A percentile compares a stretch with the other conserved stretches of the same genome.
Evolutionary conservation across 805 yeast species (phyloP).

Genomic region (Saccharomyces mikatae): DNA sequence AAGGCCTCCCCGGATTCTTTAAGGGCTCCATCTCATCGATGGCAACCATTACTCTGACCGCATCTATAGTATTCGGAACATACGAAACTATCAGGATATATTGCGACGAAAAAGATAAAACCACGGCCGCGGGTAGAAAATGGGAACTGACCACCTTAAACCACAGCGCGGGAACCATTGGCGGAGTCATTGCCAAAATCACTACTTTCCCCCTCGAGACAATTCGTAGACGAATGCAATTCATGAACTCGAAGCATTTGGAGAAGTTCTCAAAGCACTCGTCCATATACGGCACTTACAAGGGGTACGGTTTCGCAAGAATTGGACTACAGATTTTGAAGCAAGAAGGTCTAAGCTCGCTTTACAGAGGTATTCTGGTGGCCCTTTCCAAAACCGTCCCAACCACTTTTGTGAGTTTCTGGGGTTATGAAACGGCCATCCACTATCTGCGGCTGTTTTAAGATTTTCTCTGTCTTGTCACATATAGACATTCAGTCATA

Average conservation of each 20-base stretch:
- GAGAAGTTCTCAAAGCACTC: slow-evolving; percentile 15
- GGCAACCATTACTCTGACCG: slow-evolving; percentile 56
- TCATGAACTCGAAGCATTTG: slow-evolving; percentile 28
- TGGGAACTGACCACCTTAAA: slow-evolving; percentile 30
- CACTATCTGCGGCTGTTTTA: slow-evolving; percentile 5
- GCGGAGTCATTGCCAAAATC: slow-evolving; percentile 70
- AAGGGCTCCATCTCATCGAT: slow-evolving; percentile 44
- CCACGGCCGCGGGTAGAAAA: slow-evolving; percentile 7
- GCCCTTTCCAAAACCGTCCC: slow-evolving; percentile 78
- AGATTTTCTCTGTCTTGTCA: neutral
- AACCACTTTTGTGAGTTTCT: slow-evolving; percentile 56
- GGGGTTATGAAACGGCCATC: slow-evolving; percentile 44
- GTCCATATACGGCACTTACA: slow-evolving; percentile 15
- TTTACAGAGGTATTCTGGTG: slow-evolving; percentile 67
- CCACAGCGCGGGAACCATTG: slow-evolving; percentile 59
- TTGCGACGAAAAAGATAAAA: slow-evolving; percentile 32
- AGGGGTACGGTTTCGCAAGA: slow-evolving; percentile 19
- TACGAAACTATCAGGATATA: slow-evolving; percentile 40
- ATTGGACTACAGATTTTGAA: slow-evolving; percentile 35
- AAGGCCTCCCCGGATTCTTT: slow-evolving; percentile 42
- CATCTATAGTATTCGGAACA: slow-evolving; percentile 68
- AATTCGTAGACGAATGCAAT: slow-evolving; percentile 67
- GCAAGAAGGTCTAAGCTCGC: slow-evolving; percentile 55
- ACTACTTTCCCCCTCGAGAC: slow-evolving; percentile 82
- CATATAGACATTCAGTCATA: neutral